Percentiles rank a stretch among this genome's conserved stretches.
These are phyloP conservation scores for Corynascus novoguineensis DNA, from an alignment of 495 filamentous ascomycete genomes.

Conservation along the genomic window DNA sequence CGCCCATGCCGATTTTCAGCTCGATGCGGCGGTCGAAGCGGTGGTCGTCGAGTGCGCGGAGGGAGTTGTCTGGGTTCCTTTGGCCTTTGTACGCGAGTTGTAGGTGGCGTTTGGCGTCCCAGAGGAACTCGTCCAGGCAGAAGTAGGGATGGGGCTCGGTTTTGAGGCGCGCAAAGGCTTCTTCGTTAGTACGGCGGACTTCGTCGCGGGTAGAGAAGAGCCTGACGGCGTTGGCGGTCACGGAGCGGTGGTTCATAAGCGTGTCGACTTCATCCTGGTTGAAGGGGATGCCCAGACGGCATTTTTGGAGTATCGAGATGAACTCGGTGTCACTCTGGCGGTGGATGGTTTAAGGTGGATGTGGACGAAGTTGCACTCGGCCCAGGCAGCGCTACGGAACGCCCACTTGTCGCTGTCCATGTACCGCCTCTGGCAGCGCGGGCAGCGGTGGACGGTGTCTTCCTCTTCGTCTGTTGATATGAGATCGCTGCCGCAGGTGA, in stretches of 20 bases:
- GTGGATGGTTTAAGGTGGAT: constrained; percentile 45
- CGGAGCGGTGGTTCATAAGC: constrained; percentile 43
- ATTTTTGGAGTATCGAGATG: constrained; percentile 48
- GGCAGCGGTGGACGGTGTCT: constrained; percentile 60
- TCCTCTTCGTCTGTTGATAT: constrained; percentile 43
- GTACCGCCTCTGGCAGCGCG: constrained; percentile 24
- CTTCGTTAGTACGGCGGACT: constrained; percentile 37
- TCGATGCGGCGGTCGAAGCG: constrained; percentile 44
- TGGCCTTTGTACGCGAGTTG: constrained; percentile 54
- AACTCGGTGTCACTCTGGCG: constrained; percentile 49
- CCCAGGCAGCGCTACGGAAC: constrained; percentile 37
- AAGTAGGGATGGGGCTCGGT: constrained; percentile 51
- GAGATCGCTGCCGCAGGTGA: constrained; percentile 69
- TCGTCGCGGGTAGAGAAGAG: constrained; percentile 42
- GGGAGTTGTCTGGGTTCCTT: constrained; percentile 61
- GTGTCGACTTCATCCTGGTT: constrained; percentile 34
- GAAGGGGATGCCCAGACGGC: constrained; percentile 40
- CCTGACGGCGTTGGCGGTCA: constrained; percentile 40
- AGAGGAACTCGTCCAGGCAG: constrained; percentile 64
- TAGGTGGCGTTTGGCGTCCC: constrained; percentile 51
- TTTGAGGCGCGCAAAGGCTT: constrained; percentile 35
- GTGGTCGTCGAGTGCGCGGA: constrained; percentile 57
- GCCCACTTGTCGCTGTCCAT: constrained; percentile 36
- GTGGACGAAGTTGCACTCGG: constrained; percentile 33
- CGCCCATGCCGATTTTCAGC: constrained; percentile 81